A percentile compares a stretch with the other conserved stretches of the same genome.
Evolutionary conservation across 768 basidiomycete species (phyloP).

Genomic region (Melanogaster broomeanus): DNA sequence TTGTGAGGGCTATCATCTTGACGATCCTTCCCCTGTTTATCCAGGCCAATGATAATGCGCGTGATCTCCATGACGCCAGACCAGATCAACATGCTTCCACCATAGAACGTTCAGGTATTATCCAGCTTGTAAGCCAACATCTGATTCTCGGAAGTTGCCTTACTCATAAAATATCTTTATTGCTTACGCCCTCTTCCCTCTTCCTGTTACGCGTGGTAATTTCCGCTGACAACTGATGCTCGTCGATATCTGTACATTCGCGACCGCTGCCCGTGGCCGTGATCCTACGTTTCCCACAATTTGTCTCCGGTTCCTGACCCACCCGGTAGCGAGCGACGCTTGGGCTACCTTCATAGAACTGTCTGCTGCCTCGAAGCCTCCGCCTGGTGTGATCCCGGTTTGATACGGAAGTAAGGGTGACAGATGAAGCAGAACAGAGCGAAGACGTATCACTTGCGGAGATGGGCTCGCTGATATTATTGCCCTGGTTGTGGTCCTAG

Average conservation of each 20-base stretch:
- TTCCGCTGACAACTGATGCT: slow-evolving; percentile 29
- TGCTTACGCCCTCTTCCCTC: neutral
- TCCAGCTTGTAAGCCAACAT: slow-evolving; percentile 70
- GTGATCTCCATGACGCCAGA: slow-evolving; percentile 83
- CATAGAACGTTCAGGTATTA: slow-evolving; percentile 70
- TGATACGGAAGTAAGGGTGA: neutral
- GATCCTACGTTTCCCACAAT: slow-evolving; percentile 12
- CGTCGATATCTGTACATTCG: slow-evolving; percentile 15
- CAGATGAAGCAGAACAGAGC: too few species aligned
- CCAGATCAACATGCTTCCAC: slow-evolving; percentile 76
- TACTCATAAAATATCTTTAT: slow-evolving; percentile 12
- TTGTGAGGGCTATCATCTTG: slow-evolving; percentile 7
- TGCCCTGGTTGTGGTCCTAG: too few species aligned
- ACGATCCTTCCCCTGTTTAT: slow-evolving; percentile 1
- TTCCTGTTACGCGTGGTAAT: slow-evolving; percentile 6
- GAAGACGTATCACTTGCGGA: too few species aligned
- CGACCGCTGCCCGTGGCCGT: slow-evolving; percentile 1
- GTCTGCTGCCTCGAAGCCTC: slow-evolving; percentile 2
- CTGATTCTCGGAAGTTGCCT: neutral
- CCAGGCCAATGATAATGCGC: slow-evolving; percentile 73
- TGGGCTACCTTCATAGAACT: slow-evolving; percentile 30
- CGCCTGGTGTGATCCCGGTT: slow-evolving; percentile 4
- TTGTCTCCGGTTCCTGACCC: slow-evolving; percentile 8
- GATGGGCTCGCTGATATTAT: too few species aligned
- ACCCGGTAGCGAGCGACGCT: slow-evolving; percentile 31